Percentiles rank a stretch among this genome's conserved stretches.
Conservation (phyloP, 768 basidiomycete species). For the Candolleomyces eurysporus region DNA sequence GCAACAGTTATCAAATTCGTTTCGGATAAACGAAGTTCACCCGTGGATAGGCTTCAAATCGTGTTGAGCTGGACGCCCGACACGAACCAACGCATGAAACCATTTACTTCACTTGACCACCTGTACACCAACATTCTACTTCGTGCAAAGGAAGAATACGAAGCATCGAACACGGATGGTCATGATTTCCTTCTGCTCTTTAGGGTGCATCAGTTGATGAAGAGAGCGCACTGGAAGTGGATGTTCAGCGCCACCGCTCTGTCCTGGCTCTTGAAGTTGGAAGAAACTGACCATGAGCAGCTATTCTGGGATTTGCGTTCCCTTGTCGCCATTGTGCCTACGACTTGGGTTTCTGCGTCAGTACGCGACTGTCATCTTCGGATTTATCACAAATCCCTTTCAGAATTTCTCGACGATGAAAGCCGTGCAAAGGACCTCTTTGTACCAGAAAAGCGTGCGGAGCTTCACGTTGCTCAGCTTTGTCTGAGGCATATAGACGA, state of each 20-base stretch:
- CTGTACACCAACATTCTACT: constrained; percentile 7
- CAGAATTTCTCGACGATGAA: not conserved
- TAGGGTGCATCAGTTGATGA: not conserved
- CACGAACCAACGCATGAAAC: no score
- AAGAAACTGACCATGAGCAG: not conserved
- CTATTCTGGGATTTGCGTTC: not conserved
- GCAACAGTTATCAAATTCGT: constrained; percentile 13
- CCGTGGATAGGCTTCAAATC: not conserved
- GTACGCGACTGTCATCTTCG: not conserved
- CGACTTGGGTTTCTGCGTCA: no score
- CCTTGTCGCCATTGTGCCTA: not conserved
- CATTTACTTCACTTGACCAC: constrained; percentile 2
- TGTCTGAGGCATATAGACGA: not conserved
- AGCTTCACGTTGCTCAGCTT: no score
- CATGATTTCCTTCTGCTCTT: not conserved
- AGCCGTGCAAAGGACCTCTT: not conserved
- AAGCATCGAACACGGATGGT: not conserved
- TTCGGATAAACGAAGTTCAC: constrained; percentile 8
- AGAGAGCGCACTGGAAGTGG: no score
- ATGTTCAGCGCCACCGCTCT: no score
- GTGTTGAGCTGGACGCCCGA: not conserved
- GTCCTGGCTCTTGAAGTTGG: not conserved
- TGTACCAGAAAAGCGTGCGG: not conserved
- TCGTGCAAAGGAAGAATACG: not conserved
- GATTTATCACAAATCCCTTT: not conserved